Base-by-base conservation (phyloP, 1,284 basidiomycete genomes). In the Irpex sp. region DNA sequence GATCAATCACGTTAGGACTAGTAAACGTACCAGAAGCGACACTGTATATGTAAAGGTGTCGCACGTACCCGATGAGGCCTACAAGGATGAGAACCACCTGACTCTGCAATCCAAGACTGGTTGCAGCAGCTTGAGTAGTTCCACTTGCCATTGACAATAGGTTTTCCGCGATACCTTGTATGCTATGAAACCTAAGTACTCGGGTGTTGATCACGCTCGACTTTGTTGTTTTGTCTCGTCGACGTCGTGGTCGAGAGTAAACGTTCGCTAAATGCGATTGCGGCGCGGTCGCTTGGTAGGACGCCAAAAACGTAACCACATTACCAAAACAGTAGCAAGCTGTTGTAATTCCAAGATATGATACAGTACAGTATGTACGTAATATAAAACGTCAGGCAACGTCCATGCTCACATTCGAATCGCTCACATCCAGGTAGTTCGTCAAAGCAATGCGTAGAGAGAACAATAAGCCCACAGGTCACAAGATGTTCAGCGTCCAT, bases 71-170 rank as follows among this genome's bases (percentile, higher is more conserved):
- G 65, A 90, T 77, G 31, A 91, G 77, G 17, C 88, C 90, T 26
- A 88, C 88, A 2, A 91, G 77, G 59, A 91, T 84, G 50, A 92
- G 74, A 15, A 90, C 80, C 17, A 86, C 77, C 67, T 78, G 79
- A n/a, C 35, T 46, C 6, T 50, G 9, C 9, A 47, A 5, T 19
- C 53, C 26, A 55, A 33, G 11, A 35, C 53, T 17, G 9, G 9
- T 11, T 3, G 5, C 15, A 35, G 26, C 53, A 35, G 53, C 33
- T 51, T 9, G 9, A 26, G 15, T 55, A 7, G 26, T 35, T 31
- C n/a, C n/a, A 17, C 53, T 17, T 55, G 33, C 33, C 21, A 15
- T 5, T 55, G 53, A 31, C 21, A 35, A 35, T 13, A 33, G 11
- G 21, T 9, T 31, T 21, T 26, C 31, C 15, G 33, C 26, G 26